Evolutionary conservation across 2,329 filamentous ascomycete species (phyloP), one percentile per base, ranked within the genome.

Genomic region (Phyllosticta paracitricarpa): DNA sequence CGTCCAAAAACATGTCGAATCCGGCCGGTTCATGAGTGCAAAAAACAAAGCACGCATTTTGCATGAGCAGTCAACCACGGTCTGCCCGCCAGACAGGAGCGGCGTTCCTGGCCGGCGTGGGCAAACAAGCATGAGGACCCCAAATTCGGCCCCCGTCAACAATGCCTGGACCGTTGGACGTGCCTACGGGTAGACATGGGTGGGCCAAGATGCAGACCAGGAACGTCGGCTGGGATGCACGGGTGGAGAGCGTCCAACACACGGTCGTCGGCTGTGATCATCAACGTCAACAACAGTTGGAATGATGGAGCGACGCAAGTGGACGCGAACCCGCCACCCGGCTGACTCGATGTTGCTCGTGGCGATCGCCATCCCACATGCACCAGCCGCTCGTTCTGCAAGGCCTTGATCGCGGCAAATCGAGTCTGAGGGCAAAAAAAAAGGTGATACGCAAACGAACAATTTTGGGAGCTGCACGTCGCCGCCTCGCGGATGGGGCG

Each of bases 381-480:
- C 33, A 40, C 33, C 33, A 40, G 33, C 33, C 33, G 33, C 33
- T 40, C 33, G 4, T 40, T 40, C 33, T 40, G 33, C 33, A 40
- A 40, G 33, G 33, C 33, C 9, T 40, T 40, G 33, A 40, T 10
- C 33, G 33, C 33, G 33, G 33, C 9, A 40, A 40, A 40, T 10
- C 9, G 33, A 40, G 28, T 22, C 19, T 22, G 30, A 33, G 30
- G 10, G 10, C 6, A 33, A 33, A 33, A 33, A 33, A 40, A 10
- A 12, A n/a, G n/a, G 33, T 9, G 33, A 40, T 9, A 40, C 7
- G 10, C 33, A 40, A 14, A 40, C 8, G 33, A 8, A 40, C 33
- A 40, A 40, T 40, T 14, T 40, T 22, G 19, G 19, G 54, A 54
- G 54, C 59, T 61, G 59, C 59, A 57, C 48, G 54, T 61, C 54